phyloP scores from a whole-genome alignment of 2,329 filamentous ascomycete genomes.

The Nemania sp. region DNA sequence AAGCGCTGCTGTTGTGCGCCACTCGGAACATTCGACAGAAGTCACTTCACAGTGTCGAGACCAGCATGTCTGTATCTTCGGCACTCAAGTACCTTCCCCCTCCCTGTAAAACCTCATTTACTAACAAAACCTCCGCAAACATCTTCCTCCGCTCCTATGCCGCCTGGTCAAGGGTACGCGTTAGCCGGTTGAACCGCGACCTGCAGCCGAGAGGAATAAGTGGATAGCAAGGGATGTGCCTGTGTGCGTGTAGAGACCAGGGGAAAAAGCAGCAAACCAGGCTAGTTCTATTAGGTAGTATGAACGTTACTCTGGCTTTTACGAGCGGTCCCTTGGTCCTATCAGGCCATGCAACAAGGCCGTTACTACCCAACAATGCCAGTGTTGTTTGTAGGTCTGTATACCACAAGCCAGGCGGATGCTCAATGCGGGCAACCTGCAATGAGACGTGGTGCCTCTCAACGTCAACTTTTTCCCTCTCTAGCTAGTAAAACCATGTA shows the following conservation, averaged over 20 bases:
- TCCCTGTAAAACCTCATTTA: slow-evolving; percentile 30
- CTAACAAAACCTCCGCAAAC: slow-evolving; percentile 20
- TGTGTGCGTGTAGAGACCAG: slow-evolving; percentile 31
- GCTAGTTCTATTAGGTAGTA: slow-evolving; percentile 41
- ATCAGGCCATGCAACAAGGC: slow-evolving; percentile 48
- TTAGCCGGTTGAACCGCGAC: slow-evolving; percentile 39
- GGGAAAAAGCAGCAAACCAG: slow-evolving; percentile 35
- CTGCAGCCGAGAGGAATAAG: slow-evolving; percentile 41
- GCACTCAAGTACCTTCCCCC: slow-evolving; percentile 31
- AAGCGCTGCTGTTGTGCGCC: slow-evolving; percentile 42
- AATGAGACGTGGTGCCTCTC: slow-evolving; percentile 40
- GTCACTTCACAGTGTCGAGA: slow-evolving; percentile 44
- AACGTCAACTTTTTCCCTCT: slow-evolving; percentile 20
- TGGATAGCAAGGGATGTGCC: slow-evolving; percentile 34
- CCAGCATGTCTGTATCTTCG: slow-evolving; percentile 25
- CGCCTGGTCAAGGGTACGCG: slow-evolving; percentile 28
- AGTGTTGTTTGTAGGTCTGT: slow-evolving; percentile 27
- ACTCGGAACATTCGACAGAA: slow-evolving; percentile 43
- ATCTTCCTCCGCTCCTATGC: slow-evolving; percentile 32
- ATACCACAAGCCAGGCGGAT: slow-evolving; percentile 26
- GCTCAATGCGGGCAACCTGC: slow-evolving; percentile 31
- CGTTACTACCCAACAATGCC: slow-evolving; percentile 42
- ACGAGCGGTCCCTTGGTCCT: slow-evolving; percentile 47
- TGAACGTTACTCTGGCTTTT: slow-evolving; percentile 43
- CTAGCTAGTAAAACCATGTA: slow-evolving; percentile 22